phyloP scores from a whole-genome alignment of 768 basidiomycete species.

The Calocera cornea region DNA sequence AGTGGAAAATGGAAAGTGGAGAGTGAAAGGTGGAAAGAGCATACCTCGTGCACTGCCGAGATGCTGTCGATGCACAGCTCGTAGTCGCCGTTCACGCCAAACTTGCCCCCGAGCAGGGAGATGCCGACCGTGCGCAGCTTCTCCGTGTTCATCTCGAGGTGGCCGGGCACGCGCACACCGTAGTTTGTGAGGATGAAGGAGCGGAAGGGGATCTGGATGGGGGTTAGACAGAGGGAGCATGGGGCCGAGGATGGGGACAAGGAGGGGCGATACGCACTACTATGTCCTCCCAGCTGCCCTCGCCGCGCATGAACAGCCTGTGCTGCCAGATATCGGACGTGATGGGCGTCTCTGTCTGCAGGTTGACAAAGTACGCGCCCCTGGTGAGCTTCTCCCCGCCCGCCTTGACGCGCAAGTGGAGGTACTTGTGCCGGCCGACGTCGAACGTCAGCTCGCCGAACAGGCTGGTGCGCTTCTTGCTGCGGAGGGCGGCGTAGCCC shows the following conservation, averaged over 20 bases:
- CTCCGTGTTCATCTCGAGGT: conserved; percentile 63
- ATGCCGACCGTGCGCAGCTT: conserved; percentile 72
- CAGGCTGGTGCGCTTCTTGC: conserved; percentile 68
- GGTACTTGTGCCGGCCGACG: conserved; percentile 63
- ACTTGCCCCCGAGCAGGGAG: conserved; percentile 74
- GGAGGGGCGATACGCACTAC: conserved; percentile 39
- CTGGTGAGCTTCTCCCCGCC: conserved; percentile 63
- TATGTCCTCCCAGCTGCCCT: conserved; percentile 65
- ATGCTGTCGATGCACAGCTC: conserved; percentile 76
- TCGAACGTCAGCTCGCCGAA: conserved; percentile 82
- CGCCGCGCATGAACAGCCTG: conserved; percentile 60
- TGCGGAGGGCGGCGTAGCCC: conserved; percentile 86
- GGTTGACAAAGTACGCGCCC: conserved; percentile 82
- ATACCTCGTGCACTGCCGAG: conserved; percentile 57
- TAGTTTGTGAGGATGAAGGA: conserved; percentile 33
- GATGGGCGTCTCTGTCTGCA: conserved; percentile 66
- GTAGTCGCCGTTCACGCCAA: conserved; percentile 56
- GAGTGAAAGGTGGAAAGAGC: background rate
- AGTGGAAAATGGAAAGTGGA: no score
- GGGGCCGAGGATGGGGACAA: conserved; percentile 13
- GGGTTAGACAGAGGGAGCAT: conserved; percentile 12
- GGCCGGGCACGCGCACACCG: conserved; percentile 23
- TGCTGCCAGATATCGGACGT: conserved; percentile 91
- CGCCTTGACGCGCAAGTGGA: conserved; percentile 66
- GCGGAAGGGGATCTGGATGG: conserved; percentile 60